These are phyloP conservation scores for Cytospora chrysosperma DNA, from an alignment of 2,329 filamentous ascomycete genomes.

Conservation along the genomic window DNA sequence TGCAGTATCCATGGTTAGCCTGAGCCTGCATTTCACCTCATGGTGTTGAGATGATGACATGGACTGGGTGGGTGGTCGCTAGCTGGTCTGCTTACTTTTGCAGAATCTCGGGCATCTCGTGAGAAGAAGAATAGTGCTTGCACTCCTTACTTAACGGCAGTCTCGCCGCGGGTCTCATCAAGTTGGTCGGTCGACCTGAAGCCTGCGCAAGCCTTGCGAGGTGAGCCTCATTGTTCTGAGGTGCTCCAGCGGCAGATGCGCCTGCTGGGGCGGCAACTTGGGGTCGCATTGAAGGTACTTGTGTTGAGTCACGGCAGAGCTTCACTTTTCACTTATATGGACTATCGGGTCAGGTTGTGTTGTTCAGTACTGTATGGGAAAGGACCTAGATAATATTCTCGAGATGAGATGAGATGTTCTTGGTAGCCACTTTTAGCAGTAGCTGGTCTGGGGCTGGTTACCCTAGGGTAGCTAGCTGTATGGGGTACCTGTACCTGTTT, in stretches of 20 bases:
- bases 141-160: slow-evolving; percentile 61
- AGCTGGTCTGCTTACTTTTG: slow-evolving; percentile 67
- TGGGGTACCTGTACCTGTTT: too few relatives aligned
- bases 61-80: background rate
- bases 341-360: background rate
- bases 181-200: slow-evolving; percentile 15
- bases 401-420: too few relatives aligned
- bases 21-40: background rate
- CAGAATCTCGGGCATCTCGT: slow-evolving; percentile 77
- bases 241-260: background rate
- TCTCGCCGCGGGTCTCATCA: slow-evolving; percentile 43
- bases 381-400: too few relatives aligned
- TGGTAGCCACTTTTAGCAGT: background rate
- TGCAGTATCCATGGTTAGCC: slow-evolving; percentile 10
- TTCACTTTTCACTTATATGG: too few relatives aligned
- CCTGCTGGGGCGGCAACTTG: background rate
- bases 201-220: background rate
- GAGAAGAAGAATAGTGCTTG: slow-evolving; percentile 69
- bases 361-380: too few relatives aligned
- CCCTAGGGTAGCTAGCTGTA: background rate
- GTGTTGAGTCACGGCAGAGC: background rate
- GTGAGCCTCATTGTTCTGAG: background rate
- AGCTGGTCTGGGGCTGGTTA: background rate
- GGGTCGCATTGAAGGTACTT: background rate
- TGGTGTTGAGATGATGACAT: background rate